A percentile compares a stretch with the other conserved stretches of the same genome.
Evolutionary conservation across 2,329 filamentous ascomycete species (phyloP).

Genomic region (Phialophora chinensis): DNA sequence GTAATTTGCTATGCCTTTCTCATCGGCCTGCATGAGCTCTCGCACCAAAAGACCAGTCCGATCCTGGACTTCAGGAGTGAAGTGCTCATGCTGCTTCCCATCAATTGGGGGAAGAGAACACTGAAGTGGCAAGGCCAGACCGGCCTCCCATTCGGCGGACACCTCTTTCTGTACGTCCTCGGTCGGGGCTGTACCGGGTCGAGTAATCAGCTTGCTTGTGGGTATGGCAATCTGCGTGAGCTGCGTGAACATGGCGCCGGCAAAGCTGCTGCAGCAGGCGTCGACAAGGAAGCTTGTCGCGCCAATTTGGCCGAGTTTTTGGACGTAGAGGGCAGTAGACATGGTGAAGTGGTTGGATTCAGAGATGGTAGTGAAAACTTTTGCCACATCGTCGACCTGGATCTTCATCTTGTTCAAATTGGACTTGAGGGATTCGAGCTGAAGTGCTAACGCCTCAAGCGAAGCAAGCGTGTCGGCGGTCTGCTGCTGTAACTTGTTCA

Average conservation of each 20-base stretch:
- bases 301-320: background rate
- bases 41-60: background rate
- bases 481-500: background rate
- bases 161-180: background rate
- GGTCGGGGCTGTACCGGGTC: background rate
- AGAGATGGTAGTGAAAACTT: background rate
- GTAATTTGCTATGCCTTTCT: background rate
- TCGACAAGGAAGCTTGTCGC: background rate
- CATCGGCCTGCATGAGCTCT: background rate
- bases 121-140: background rate
- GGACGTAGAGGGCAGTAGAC: background rate
- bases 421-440: background rate
- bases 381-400: background rate
- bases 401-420: background rate
- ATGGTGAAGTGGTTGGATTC: background rate
- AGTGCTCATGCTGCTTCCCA: background rate
- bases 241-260: background rate
- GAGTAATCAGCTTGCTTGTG: background rate
- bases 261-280: background rate
- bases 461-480: background rate
- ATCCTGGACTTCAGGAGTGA: background rate
- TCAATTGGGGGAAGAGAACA: constrained; percentile 1
- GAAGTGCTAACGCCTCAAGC: background rate
- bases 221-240: background rate
- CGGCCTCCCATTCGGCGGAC: background rate